phyloP scores from a whole-genome alignment of 441 rosid species.

The Erysimum cheiri region DNA sequence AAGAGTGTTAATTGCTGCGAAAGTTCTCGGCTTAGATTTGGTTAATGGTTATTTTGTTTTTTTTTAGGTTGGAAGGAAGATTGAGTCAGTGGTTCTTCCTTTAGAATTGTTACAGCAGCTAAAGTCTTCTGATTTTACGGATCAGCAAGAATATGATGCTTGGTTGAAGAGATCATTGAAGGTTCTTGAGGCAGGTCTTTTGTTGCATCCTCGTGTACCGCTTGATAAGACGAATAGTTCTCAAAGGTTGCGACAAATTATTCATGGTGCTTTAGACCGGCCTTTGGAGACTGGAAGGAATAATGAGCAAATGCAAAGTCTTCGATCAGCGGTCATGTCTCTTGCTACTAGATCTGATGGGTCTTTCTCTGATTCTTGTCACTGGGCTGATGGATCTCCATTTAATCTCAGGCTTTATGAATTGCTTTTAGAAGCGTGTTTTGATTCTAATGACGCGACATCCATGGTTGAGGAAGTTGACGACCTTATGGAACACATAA shows the following conservation, averaged over 20 bases:
- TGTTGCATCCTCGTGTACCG: conserved; percentile 81
- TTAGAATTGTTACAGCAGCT: conserved; percentile 93
- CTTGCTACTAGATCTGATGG: conserved; percentile 90
- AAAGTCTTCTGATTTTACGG: conserved; percentile 83
- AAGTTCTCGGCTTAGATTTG: background rate
- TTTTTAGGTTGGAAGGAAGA: conserved; percentile 81
- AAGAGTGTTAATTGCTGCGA: background rate
- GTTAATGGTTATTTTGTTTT: background rate
- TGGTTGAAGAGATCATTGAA: conserved; percentile 88
- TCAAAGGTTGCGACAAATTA: conserved; percentile 77
- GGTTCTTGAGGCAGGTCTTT: conserved; percentile 91
- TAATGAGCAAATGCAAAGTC: conserved; percentile 93
- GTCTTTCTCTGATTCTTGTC: conserved; percentile 79
- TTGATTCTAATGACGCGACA: conserved; percentile 71
- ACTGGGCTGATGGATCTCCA: conserved; percentile 98
- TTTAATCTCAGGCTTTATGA: conserved; percentile 85
- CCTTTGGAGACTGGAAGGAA: conserved; percentile 91
- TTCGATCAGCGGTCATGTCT: conserved; percentile 81
- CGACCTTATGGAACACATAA: conserved; percentile 90
- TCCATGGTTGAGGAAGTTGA: conserved; percentile 88
- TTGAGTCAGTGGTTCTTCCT: conserved; percentile 88
- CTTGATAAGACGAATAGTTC: conserved; percentile 73
- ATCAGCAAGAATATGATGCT: conserved; percentile 81
- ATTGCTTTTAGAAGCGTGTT: conserved; percentile 84
- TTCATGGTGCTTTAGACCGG: conserved; percentile 74